Evolutionary conservation across 257 asterid species (phyloP), one percentile per base, ranked within the genome.

Genomic region (Fraxinus quadrangulata): DNA sequence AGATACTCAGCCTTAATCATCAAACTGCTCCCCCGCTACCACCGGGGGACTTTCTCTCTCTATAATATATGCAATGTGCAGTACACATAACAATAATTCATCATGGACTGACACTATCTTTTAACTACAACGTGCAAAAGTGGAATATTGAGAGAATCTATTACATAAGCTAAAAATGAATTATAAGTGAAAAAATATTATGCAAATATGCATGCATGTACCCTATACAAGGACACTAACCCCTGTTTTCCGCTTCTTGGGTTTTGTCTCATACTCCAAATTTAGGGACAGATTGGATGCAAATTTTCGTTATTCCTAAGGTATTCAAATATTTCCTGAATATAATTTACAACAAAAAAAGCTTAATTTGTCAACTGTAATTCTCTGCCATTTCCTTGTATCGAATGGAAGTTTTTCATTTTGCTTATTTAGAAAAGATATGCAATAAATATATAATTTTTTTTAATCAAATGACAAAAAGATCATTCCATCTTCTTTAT

Each of bases 1-100:
- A 24, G 34, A 23, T 4, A 23, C 17, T 21, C 67, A 21, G 28
- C 67, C 67, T 59, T 61, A 61, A 63, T 63, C 34, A 63, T 63
- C 69, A 63, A 63, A 63, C 69, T 63, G 69, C 69, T 63, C 69
- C 69, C 69, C 69, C 69, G 69, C 69, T 63, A 14, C 69, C 16
- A 63, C 13, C 69, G 69, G 69, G 69, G 68, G 7, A 24, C 34
- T 24, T 14, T 63, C 69, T 63, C 69, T 63, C 17, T 23, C 33
- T 23, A 21, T 59, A 6, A 13, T 56, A n/a, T n/a, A 19, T 56
- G 31, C 67, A 54, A 16, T 17, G 28, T 56, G 66, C 67, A 61
- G 67, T 61, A 31, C 67, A 23, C 67, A 61, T 61, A 61, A 61
- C 69, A 63, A 63, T 63, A 63, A 63, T 63, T 63, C 34, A 26